phyloP scores from a whole-genome alignment of 1,284 basidiomycete genomes.

The Trichosporon sp. region DNA sequence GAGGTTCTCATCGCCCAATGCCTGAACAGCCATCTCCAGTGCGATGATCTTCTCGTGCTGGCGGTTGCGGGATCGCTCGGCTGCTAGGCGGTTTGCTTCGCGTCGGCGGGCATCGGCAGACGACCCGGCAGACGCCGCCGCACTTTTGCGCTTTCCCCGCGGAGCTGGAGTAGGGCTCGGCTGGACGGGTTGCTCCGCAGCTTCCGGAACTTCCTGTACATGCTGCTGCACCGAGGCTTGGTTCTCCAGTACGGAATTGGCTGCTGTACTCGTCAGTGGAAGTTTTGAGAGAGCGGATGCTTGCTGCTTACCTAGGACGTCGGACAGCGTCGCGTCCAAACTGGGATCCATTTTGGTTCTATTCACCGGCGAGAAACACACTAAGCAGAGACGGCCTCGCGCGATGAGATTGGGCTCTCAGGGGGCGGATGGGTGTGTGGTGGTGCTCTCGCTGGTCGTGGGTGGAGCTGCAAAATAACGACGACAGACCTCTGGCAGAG shows the following conservation, averaged over 20 bases:
- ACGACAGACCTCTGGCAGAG: not conserved
- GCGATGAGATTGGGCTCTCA: not conserved
- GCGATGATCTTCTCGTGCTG: constrained; percentile 36
- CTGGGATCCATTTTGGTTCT: constrained; percentile 14
- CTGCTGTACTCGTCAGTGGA: not conserved
- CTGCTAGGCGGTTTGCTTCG: constrained; percentile 49
- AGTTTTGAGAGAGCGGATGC: not conserved
- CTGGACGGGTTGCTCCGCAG: not conserved
- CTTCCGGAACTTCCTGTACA: not conserved
- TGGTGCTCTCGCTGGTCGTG: not conserved
- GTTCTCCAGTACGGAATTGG: not conserved
- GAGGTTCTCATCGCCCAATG: constrained; percentile 41
- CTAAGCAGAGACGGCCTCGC: not conserved
- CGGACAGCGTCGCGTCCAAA: constrained; percentile 14
- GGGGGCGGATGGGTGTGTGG: not conserved
- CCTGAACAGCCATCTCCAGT: constrained; percentile 35
- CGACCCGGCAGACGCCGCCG: not conserved
- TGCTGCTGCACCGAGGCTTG: not conserved
- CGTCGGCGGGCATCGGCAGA: constrained; percentile 35
- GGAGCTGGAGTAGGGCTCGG: not conserved
- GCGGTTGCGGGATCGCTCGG: constrained; percentile 42
- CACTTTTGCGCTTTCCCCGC: not conserved
- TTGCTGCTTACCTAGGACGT: constrained; percentile 17
- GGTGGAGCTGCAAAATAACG: constrained; percentile 8
- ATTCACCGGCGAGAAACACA: not conserved